Conservation (phyloP, 208 protist genomes). For the Polymyxa betae region DNA sequence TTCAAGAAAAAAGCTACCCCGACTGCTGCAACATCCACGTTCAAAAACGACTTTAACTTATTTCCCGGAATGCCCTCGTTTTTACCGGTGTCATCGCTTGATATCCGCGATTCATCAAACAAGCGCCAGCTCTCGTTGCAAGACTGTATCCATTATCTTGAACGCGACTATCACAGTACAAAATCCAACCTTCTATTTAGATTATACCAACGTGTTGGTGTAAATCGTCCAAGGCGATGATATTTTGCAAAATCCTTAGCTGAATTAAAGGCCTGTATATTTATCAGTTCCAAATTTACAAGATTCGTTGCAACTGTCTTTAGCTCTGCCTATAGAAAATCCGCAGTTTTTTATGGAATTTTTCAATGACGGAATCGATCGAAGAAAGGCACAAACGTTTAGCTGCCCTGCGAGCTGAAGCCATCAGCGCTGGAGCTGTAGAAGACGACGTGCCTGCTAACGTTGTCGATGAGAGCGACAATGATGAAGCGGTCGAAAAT, state of each 20-base stretch:
- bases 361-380: not conserved
- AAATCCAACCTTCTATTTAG: constrained; percentile 47
- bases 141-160: constrained; percentile 20
- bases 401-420: constrained; percentile 13
- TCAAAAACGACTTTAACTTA: no score
- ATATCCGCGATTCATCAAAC: not conserved
- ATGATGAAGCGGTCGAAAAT: not conserved
- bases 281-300: no score
- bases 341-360: no score
- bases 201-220: constrained; percentile 36
- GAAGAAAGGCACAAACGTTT: not conserved
- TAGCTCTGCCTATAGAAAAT: no score
- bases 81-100: not conserved
- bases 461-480: not conserved
- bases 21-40: not conserved
- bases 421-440: not conserved
- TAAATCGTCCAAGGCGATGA: not conserved
- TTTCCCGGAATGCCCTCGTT: not conserved
- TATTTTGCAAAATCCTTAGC: no score
- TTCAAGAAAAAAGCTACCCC: constrained; percentile 40
- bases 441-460: not conserved
- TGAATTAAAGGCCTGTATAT: no score
- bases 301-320: no score
- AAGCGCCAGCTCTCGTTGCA: not conserved
- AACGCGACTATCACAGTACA: constrained; percentile 33